Conservation (phyloP, 2,329 filamentous ascomycete species). For the Aspergillus flavus region DNA sequence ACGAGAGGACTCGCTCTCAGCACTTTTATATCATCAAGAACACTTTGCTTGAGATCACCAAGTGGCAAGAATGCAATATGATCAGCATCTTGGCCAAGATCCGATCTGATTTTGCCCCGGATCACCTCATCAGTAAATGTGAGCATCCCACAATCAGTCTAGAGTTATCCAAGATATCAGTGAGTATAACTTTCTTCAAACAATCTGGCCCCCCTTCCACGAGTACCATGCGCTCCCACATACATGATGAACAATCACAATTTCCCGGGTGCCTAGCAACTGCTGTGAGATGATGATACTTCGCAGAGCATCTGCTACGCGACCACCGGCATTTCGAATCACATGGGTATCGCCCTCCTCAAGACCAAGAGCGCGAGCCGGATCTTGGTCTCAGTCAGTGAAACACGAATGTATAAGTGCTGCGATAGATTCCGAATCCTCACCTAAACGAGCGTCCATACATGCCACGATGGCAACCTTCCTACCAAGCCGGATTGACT, state of each 20-base stretch:
- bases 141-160: constrained; percentile 71
- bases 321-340: constrained; percentile 72
- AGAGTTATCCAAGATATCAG: not conserved
- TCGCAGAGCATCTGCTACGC: constrained; percentile 69
- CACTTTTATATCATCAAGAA: constrained; percentile 66
- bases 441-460: constrained; percentile 71
- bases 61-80: constrained; percentile 68
- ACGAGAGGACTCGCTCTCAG: constrained; percentile 63
- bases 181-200: not conserved
- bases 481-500: not conserved
- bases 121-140: constrained; percentile 66
- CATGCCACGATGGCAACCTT: constrained; percentile 62
- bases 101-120: constrained; percentile 59
- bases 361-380: constrained; percentile 69
- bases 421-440: not conserved
- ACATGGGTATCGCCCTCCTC: constrained; percentile 76
- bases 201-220: not conserved
- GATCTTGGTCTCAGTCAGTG: constrained; percentile 50
- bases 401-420: not conserved
- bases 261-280: constrained; percentile 73
- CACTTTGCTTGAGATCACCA: constrained; percentile 62
- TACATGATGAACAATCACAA: constrained; percentile 61
- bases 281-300: constrained; percentile 79
- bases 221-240: not conserved
- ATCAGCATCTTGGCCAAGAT: constrained; percentile 50